These are phyloP conservation scores for Hypomontagnella submonticulosa DNA, from an alignment of 495 filamentous ascomycete genomes.

Conservation along the genomic window DNA sequence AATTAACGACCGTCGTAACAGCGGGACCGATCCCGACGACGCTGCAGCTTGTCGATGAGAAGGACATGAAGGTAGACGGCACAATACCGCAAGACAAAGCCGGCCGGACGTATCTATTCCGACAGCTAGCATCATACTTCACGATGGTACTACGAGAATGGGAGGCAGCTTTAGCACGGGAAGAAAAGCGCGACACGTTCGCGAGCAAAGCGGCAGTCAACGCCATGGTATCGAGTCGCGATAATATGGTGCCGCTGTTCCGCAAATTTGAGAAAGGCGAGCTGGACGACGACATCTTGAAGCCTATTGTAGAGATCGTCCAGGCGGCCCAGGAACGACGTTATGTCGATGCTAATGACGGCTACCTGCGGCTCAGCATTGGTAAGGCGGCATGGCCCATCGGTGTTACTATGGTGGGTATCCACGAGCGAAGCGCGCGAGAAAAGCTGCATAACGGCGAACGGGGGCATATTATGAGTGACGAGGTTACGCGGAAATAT, in stretches of 20 bases:
- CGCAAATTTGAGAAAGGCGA: constrained; percentile 84
- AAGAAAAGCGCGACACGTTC: constrained; percentile 71
- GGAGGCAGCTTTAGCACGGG: constrained; percentile 78
- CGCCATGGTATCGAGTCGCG: constrained; percentile 81
- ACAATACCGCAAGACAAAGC: constrained; percentile 68
- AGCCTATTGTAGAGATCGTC: constrained; percentile 93
- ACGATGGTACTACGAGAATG: constrained; percentile 91
- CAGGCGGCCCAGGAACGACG: constrained; percentile 85
- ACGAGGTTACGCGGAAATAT: constrained; percentile 94
- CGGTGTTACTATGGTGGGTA: constrained; percentile 99
- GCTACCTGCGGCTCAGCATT: constrained; percentile 91
- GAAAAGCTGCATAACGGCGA: constrained; percentile 95
- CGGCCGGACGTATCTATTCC: constrained; percentile 73
- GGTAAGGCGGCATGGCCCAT: constrained; percentile 99
- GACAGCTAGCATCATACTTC: constrained; percentile 93
- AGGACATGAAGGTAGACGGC: constrained; percentile 82
- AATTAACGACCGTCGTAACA: constrained; percentile 62
- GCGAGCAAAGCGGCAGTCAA: constrained; percentile 79
- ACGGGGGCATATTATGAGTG: constrained; percentile 95
- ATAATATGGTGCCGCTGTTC: constrained; percentile 92
- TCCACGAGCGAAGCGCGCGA: constrained; percentile 93
- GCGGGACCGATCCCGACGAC: constrained; percentile 72
- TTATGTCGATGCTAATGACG: constrained; percentile 97
- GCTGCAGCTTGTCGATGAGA: constrained; percentile 78
- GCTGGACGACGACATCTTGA: constrained; percentile 79